phyloP scores from a whole-genome alignment of 2,329 filamentous ascomycete genomes.

The Ceratocystis variospora region DNA sequence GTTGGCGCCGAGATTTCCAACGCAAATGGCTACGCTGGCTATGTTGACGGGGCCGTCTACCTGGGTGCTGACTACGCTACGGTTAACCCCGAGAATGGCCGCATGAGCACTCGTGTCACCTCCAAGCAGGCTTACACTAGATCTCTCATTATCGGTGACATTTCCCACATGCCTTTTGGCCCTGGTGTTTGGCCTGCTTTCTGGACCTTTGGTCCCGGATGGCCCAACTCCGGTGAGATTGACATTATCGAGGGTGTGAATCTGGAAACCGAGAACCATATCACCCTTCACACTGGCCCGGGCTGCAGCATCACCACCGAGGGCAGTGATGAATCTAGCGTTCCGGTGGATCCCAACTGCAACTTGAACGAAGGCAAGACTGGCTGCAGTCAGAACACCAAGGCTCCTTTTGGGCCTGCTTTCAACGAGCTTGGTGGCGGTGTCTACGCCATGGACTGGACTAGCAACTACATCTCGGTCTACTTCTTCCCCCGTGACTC shows the following conservation, averaged over 20 bases:
- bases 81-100: constrained; percentile 41
- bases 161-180: constrained; percentile 61
- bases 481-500: constrained; percentile 64
- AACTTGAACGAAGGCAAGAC: constrained; percentile 36
- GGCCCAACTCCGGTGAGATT: constrained; percentile 60
- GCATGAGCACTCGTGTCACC: constrained; percentile 54
- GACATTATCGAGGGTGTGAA: constrained; percentile 73
- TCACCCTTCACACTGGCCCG: constrained; percentile 54
- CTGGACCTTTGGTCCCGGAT: constrained; percentile 52
- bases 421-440: constrained; percentile 61
- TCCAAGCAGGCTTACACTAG: constrained; percentile 53
- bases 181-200: constrained; percentile 63
- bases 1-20: constrained; percentile 44
- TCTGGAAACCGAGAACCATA: constrained; percentile 40
- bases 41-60: constrained; percentile 42
- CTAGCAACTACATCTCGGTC: constrained; percentile 52
- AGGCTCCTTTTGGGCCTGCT: constrained; percentile 46
- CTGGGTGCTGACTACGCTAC: constrained; percentile 56
- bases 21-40: constrained; percentile 43
- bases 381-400: constrained; percentile 46
- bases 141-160: constrained; percentile 59
- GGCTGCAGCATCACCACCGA: constrained; percentile 46
- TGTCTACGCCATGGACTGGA: constrained; percentile 67
- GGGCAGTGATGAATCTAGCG: constrained; percentile 34
- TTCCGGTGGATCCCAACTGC: constrained; percentile 41